A percentile compares a stretch with the other conserved stretches of the same genome.
phyloP scores from a whole-genome alignment of 1,139 yeast genomes.

The Sugiyamaella paludigena region DNA sequence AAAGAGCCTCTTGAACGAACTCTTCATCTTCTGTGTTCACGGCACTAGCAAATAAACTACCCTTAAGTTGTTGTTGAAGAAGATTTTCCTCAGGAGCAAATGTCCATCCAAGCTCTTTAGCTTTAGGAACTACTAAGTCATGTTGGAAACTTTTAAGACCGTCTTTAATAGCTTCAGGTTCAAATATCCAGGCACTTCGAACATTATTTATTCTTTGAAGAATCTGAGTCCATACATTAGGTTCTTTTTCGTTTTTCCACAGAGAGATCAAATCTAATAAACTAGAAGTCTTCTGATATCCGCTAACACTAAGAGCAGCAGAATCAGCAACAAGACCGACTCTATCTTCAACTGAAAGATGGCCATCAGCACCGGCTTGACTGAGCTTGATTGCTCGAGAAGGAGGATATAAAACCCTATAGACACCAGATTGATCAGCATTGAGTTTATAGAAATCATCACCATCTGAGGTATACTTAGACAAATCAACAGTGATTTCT shows the following conservation, averaged over 20 bases:
- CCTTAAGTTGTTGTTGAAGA: conserved; percentile 72
- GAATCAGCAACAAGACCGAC: conserved; percentile 86
- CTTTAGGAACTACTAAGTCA: conserved; percentile 58
- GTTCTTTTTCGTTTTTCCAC: conserved; percentile 57
- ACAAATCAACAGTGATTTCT: conserved; percentile 44
- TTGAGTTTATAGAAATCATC: conserved; percentile 72
- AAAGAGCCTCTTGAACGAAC: conserved; percentile 53
- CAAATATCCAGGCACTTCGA: conserved; percentile 68
- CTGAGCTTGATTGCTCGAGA: conserved; percentile 76
- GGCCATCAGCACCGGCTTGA: conserved; percentile 61
- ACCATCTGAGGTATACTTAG: conserved; percentile 32
- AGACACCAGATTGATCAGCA: conserved; percentile 80
- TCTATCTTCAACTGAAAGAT: conserved; percentile 76
- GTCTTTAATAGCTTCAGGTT: conserved; percentile 52
- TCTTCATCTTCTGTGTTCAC: conserved; percentile 57
- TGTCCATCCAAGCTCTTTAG: conserved; percentile 65
- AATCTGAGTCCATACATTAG: conserved; percentile 69
- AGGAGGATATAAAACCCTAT: conserved; percentile 73
- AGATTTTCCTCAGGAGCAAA: conserved; percentile 64
- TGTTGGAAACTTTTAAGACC: conserved; percentile 60
- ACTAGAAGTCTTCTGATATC: conserved; percentile 65
- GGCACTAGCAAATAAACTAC: conserved; percentile 68
- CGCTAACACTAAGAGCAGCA: conserved; percentile 67
- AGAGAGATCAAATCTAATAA: conserved; percentile 61
- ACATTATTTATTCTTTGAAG: conserved; percentile 53